A percentile compares a stretch with the other conserved stretches of the same genome.
phyloP scores from a whole-genome alignment of 2,329 filamentous ascomycete species.

The Sphaerostilbella broomeana region DNA sequence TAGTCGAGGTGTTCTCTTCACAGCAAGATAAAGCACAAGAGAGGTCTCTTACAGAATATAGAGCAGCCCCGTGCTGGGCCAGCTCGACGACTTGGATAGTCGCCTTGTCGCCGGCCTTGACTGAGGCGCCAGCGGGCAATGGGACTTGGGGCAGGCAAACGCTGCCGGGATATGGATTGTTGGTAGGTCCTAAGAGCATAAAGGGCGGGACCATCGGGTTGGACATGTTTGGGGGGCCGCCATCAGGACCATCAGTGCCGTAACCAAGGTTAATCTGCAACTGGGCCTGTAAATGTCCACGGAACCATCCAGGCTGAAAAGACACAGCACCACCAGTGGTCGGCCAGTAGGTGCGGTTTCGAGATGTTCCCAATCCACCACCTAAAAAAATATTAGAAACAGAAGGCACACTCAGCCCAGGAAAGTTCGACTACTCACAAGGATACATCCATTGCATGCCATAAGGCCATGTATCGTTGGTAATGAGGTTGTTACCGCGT shows the following conservation, averaged over 20 bases:
- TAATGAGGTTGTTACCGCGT: conserved; percentile 78
- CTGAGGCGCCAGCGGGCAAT: conserved; percentile 62
- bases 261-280: conserved; percentile 90
- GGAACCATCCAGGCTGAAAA: conserved; percentile 94
- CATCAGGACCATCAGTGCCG: conserved; percentile 57
- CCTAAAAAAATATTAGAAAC: conserved; percentile 44
- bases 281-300: conserved; percentile 73
- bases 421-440: conserved; percentile 56
- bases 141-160: conserved; percentile 88
- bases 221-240: conserved; percentile 78
- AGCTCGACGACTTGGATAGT: conserved; percentile 85
- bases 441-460: conserved; percentile 96
- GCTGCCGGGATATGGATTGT: conserved; percentile 77
- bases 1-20: neutral
- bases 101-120: conserved; percentile 76
- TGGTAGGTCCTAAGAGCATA: conserved; percentile 73
- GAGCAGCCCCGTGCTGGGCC: conserved; percentile 73
- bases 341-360: conserved; percentile 90
- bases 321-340: conserved; percentile 78
- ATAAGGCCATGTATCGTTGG: conserved; percentile 72
- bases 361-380: conserved; percentile 70
- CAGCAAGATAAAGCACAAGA: neutral
- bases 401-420: neutral
- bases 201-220: conserved; percentile 74
- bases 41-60: conserved; percentile 62